Base-by-base conservation (phyloP, 2,329 filamentous ascomycete genomes). In the Xylariaceae sp. region DNA sequence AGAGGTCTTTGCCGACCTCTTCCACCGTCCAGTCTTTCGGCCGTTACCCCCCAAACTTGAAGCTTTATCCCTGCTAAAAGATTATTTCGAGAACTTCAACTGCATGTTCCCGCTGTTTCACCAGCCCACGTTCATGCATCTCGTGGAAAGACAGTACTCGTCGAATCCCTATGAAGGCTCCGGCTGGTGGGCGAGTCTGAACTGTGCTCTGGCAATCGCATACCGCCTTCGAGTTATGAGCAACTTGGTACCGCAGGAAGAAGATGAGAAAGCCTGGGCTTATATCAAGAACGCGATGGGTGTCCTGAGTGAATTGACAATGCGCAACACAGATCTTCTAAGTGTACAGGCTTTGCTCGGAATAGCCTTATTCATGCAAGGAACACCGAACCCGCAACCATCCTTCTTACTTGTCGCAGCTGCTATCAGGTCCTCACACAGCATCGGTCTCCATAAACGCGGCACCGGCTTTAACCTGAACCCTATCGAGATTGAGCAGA, bases 51-150 rank as follows among this genome's bases (percentile, higher is more conserved):
- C 89, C 0, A 95, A 95, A 74, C 81, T 86, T n/a, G 92, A 97
- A 75, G 90, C 92, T 0, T 74, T 95, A 62, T 95, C 91, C 1
- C 78, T 97, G 44, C 84, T 97, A 62, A 91, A 89, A 74, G 94
- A 99, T 74, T 99, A 88, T 71, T 99, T 99, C 67, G 90, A 96
- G 70, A 97, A 97, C 75, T 97, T 99, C 81, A 99, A 99, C 78
- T 94, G 91, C 84, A 93, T 97, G 84, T 96, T 97, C 71, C 94
- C 94, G 4, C 80, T 99, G 3, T 99, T 96, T 70, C 94, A 99
- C 74, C 92, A 97, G 73, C 92, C 93, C 1, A 97, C 94, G 0
- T 99, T 99, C 71, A 97, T 97, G 91, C 92, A 97, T 71, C 80
- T 97, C 4, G 92, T 97, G 37, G 92, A 97, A 70, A 86, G 89